Evolutionary conservation across 2,329 filamentous ascomycete genomes (phyloP), one percentile per base, ranked within the genome.

Genomic region (Trichoderma breve): DNA sequence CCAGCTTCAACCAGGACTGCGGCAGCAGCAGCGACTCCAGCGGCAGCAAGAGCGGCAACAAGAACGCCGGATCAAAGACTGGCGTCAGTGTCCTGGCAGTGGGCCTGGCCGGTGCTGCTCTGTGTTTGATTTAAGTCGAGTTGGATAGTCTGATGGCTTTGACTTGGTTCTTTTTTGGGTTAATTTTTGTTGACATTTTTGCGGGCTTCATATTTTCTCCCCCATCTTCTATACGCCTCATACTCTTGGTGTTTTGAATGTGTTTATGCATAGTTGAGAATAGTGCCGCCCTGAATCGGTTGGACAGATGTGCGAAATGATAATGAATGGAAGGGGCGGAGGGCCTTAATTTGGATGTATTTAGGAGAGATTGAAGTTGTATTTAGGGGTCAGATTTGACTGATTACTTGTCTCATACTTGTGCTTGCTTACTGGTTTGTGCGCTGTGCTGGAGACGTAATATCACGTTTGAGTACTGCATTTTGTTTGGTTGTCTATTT

Each of bases 1-100:
- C 74, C 36, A 79, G 79, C 62, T 87, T 86, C 75, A 79, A 80
- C 71, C 83, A 86, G 75, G 75, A 79, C 71, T 85, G 83, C 75
- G 76, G 76, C 73, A 74, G 72, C 39, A 78, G 72, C 26, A 77
- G 77, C 61, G 75, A 78, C 24, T 78, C 81, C 71, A 72, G 74
- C 71, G 81, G 79, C 73, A 75, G 75, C 68, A 75, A 73, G 71
- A 77, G 76, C 39, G 78, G 78, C 71, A 80, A 79, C 71, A 80
- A 79, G 74, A 82, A 75, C 69, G 76, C 75, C 14, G 77, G 80
- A 70, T 76, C 76, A 72, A 78, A 78, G 73, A 74, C 79, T 11
- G 79, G 80, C 24, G 78, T 78, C 11, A 84, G 81, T 72, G 79
- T 78, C 12, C 72, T 82, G 74, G 81, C 81, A 69, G 80, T 83